phyloP scores from a whole-genome alignment of 805 yeast species.

The Saturnispora mendoncae region DNA sequence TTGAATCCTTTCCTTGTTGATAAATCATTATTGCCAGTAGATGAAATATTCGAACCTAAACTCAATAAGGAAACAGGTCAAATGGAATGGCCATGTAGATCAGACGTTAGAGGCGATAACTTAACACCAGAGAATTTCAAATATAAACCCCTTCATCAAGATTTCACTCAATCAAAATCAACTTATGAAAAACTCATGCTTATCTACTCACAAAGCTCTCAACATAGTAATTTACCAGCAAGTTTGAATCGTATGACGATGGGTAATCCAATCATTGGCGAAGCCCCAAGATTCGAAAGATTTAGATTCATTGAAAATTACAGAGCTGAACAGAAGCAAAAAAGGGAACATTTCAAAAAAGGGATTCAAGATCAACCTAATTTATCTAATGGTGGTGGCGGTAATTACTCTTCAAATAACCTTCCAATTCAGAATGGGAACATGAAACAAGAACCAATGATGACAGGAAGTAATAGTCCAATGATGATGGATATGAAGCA shows the following conservation, averaged over 20 bases:
- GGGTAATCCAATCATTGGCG: slow-evolving; percentile 12
- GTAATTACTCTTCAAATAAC: not conserved
- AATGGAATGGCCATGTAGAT: slow-evolving; percentile 32
- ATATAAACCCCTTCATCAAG: slow-evolving; percentile 48
- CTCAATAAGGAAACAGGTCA: slow-evolving; percentile 26
- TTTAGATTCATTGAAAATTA: slow-evolving; percentile 83
- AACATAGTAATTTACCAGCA: slow-evolving; percentile 29
- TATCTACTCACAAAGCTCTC: slow-evolving; percentile 43
- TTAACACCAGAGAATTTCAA: slow-evolving; percentile 21
- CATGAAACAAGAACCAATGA: slow-evolving; percentile 20
- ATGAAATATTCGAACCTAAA: slow-evolving; percentile 35
- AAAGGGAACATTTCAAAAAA: slow-evolving; percentile 9
- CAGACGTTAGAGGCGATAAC: slow-evolving; percentile 28
- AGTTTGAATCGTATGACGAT: slow-evolving; percentile 27
- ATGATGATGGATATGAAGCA: slow-evolving; percentile 5
- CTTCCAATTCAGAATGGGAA: not conserved
- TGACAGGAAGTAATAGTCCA: slow-evolving; percentile 14
- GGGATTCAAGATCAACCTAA: slow-evolving; percentile 6
- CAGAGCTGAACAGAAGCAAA: slow-evolving; percentile 28
- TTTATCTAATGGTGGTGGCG: not conserved
- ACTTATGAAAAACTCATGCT: slow-evolving; percentile 90
- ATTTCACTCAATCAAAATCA: slow-evolving; percentile 62
- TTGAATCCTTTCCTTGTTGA: slow-evolving; percentile 53
- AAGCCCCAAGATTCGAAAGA: slow-evolving; percentile 49
- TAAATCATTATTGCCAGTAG: slow-evolving; percentile 37